Conservation (phyloP, 352 stramenopile genomes). For the Aphanomyces stellatus region DNA sequence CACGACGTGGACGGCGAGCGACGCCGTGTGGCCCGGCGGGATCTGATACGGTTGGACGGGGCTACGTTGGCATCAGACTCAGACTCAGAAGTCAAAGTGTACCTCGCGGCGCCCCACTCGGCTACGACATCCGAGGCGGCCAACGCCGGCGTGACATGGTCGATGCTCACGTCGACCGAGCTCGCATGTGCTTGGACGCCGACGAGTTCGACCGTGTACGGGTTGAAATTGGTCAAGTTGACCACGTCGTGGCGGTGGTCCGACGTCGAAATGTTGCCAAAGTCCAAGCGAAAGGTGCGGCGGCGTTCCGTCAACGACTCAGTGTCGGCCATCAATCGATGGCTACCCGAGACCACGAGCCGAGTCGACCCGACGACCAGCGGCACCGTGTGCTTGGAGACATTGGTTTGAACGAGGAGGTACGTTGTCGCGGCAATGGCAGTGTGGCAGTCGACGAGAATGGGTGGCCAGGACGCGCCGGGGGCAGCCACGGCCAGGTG, state of each 20-base stretch:
- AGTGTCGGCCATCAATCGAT: neutral
- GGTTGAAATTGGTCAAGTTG: constrained; percentile 17
- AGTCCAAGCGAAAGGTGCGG: neutral
- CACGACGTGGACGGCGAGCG: neutral
- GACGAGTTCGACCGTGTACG: neutral
- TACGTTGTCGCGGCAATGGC: neutral
- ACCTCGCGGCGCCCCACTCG: too few species aligned
- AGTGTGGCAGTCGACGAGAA: neutral
- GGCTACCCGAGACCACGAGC: neutral
- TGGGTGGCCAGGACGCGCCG: neutral
- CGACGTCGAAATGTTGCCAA: neutral
- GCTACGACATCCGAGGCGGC: neutral
- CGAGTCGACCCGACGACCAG: neutral
- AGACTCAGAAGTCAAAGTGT: neutral
- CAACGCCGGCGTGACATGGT: neutral
- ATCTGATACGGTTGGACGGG: neutral
- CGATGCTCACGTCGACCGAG: neutral
- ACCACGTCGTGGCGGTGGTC: neutral
- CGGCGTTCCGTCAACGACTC: neutral
- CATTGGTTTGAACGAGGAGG: constrained; percentile 4
- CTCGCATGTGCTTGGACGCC: neutral
- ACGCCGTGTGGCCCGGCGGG: neutral
- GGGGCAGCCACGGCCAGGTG: neutral
- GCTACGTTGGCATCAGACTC: neutral
- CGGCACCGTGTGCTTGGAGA: neutral